These are phyloP conservation scores for Biscogniauxia mediterranea DNA, from an alignment of 2,329 filamentous ascomycete species.

Conservation along the genomic window DNA sequence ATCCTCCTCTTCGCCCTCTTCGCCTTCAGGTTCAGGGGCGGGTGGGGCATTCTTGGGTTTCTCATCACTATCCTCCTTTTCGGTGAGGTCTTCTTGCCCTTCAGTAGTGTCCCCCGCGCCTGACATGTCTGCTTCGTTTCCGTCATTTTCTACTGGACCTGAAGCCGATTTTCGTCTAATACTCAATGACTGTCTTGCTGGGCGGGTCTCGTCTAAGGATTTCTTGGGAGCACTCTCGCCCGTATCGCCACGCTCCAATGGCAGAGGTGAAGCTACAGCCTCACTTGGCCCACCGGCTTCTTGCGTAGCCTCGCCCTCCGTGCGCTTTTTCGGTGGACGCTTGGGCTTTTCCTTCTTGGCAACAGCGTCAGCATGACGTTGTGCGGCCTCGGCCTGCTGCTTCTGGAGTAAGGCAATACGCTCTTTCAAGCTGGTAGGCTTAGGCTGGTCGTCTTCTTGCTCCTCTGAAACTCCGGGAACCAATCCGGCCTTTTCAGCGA, in stretches of 20 bases:
- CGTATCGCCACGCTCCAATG: constrained; percentile 46
- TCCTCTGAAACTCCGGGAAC: constrained; percentile 44
- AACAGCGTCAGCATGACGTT: constrained; percentile 73
- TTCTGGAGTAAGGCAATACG: constrained; percentile 91
- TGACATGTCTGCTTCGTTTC: constrained; percentile 65
- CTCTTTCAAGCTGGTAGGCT: constrained; percentile 91
- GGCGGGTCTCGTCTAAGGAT: constrained; percentile 51
- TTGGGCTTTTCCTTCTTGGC: constrained; percentile 88
- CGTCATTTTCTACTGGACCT: constrained; percentile 49
- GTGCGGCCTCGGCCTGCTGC: constrained; percentile 87
- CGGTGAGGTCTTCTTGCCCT: constrained; percentile 59
- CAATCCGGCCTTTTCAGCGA: constrained; percentile 67
- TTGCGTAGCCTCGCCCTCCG: constrained; percentile 45
- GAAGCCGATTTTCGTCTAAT: constrained; percentile 54
- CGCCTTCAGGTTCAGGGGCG: constrained; percentile 40
- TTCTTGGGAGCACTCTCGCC: constrained; percentile 47
- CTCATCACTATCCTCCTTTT: constrained; percentile 74
- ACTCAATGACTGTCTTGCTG: constrained; percentile 39
- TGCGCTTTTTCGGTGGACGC: constrained; percentile 65
- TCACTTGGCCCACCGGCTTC: constrained; percentile 34
- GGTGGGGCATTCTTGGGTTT: constrained; percentile 42
- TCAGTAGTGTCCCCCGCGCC: constrained; percentile 64
- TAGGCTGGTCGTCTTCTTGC: constrained; percentile 74
- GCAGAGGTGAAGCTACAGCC: constrained; percentile 33
- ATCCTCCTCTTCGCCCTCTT: constrained; percentile 65